phyloP scores from a whole-genome alignment of 352 stramenopile genomes.

The Globisporangium nunn region DNA sequence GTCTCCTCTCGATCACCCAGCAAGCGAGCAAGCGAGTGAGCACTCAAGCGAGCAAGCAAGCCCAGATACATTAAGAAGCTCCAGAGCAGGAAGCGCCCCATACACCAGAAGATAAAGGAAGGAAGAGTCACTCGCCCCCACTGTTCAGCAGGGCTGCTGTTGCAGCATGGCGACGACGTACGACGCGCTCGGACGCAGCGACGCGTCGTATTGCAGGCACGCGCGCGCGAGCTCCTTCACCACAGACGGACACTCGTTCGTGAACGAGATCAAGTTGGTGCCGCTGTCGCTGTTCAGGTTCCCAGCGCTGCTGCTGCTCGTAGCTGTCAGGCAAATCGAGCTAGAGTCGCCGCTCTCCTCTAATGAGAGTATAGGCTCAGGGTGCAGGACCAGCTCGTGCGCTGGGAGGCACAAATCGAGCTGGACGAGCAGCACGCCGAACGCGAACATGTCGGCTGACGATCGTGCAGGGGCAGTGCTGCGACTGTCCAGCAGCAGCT shows the following conservation, averaged over 20 bases:
- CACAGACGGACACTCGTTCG: conserved; percentile 45
- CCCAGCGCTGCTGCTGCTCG: conserved; percentile 13
- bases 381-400: conserved; percentile 59
- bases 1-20: neutral
- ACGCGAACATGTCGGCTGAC: conserved; percentile 70
- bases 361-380: conserved; percentile 20
- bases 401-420: conserved; percentile 50
- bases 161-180: conserved; percentile 74
- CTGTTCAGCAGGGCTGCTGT: conserved; percentile 17
- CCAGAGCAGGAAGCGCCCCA: neutral
- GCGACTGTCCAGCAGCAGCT: conserved; percentile 35
- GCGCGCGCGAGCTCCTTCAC: conserved; percentile 50
- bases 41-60: conserved; percentile 3
- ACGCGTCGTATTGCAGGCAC: conserved; percentile 67
- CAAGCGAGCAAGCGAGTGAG: conserved; percentile 11
- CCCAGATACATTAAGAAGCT: conserved; percentile 1
- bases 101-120: conserved; percentile 3
- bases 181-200: conserved; percentile 55
- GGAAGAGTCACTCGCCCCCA: too few relatives aligned
- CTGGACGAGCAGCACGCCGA: conserved; percentile 54
- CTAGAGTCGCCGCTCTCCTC: conserved; percentile 18
- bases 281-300: conserved; percentile 26
- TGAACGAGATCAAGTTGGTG: conserved; percentile 31
- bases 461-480: conserved; percentile 20
- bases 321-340: conserved; percentile 19